Base-by-base conservation (phyloP, 768 basidiomycete species). In the Hygrocybe punicea region DNA sequence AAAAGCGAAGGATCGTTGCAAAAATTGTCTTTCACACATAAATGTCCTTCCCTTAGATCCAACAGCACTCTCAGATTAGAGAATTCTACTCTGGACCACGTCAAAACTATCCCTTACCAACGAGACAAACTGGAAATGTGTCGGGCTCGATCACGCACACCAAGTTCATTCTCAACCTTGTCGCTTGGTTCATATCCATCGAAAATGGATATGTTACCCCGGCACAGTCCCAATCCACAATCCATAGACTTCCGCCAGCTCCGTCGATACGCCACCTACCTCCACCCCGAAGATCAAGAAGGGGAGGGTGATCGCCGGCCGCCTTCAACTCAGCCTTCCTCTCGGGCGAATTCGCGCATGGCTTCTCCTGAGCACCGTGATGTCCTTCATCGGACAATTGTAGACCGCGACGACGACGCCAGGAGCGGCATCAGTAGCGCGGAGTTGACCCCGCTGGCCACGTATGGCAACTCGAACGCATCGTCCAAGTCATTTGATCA, bases 401-500 rank as follows among this genome's bases (percentile, higher is more conserved):
- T 6, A 8, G 13, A 11, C 16, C 19, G 33, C 16, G 10, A 29
- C 34, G 17, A 33, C 35, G 25, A 56, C 29, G 36, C 55, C 59
- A 54, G 62, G n/a, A 58, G 58, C 29, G 42, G n/a, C 35, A 9
- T 51, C 21, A 48, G 49, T 33, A 71, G 67, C 47, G 51, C 69
- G 10, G 63, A 58, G 8, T 69, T 68, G n/a, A 74, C 71, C 8
- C 70, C 67, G 5, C 59, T 65, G 23, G 59, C 66, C 21, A 64
- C 69, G 53, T 69, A 69, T 52, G 63, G 69, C 24, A 65, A 67
- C 40, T 58, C 69, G 10, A 67, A 65, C 56, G 71, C 71, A 2
- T 77, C 78, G 47, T 67, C 62, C 19, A 70, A 69, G 35, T 77
- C 77, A 8, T 67, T 70, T 42, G 52, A 53, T 44, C 52, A 17